Base-by-base conservation (phyloP, 768 basidiomycete species). In the Termitomyces titanicus region DNA sequence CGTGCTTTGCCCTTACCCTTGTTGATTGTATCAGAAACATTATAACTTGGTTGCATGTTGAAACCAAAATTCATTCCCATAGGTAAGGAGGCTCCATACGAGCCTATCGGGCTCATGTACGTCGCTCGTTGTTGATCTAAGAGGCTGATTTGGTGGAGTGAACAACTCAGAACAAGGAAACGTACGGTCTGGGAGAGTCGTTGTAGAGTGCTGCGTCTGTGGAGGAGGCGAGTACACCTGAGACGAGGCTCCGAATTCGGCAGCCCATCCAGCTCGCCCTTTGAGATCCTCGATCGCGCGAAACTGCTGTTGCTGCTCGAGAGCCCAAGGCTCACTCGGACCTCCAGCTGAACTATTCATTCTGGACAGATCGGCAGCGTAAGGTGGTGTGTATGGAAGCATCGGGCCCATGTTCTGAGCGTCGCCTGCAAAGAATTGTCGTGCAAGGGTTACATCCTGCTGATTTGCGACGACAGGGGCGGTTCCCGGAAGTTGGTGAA, bases 1-100 rank as follows among this genome's bases (percentile, higher is more conserved):
- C 81, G 78, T 17, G 76, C 82, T 66, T 92, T 94, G 2, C 88
- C 91, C 67, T 96, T 98, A 13, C 85, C 89, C 62, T 85, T 83
- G 5, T 64, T 73, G 54, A 70, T 66, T 15, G 42, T 18, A 42
- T 59, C 39, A 24, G 62, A 61, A 17, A 66, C 31, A 60, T 67
- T 65, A 56, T 64, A 60, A 25, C 66, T 66, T 54, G 75, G 74
- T 49, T 71, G 69, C 65, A 75, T 68, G 17, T 64, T 56, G 20
- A 70, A 63, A 25, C 64, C 61, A 27, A 66, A 60, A 27, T 65
- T 72, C 71, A 74, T 72, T 20, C 70, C 65, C 66, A 78, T 70
- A 31, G 68, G 71, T 68, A 78, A 70, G 10, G 75, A 59, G 51
- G 59, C 55, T 33, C 72, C 74, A 58, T 77, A 74, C 53, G 74